Base-by-base conservation (phyloP, 495 filamentous ascomycete genomes). In the Cairneyella variabilis region DNA sequence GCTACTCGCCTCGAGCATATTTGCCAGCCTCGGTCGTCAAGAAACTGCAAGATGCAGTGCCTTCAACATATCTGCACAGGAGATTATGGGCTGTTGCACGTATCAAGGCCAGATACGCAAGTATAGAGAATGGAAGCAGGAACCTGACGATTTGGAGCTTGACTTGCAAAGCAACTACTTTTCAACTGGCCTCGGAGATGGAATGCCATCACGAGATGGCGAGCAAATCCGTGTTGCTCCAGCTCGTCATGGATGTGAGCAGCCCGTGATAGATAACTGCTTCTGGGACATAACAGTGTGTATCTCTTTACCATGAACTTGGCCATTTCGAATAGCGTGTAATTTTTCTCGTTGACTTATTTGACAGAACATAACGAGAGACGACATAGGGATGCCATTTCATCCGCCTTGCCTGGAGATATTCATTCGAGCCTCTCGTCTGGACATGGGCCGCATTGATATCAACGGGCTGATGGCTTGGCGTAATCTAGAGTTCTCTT, bases 341-440 rank as follows among this genome's bases (percentile, higher is more conserved):
- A 51, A 43, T 51, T 4, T 20, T 0, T 42, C 14, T 28, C 25
- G 38, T 11, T 18, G 7, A 20, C 44, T 55, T 6, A 54, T 36
- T 2, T 18, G 22, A 1, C 1, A 18, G 32, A 56, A 54, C 3
- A 27, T 14, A 27, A 28, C 28, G 48, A 38, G 32, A 40, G 46
- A 48, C 16, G 42, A 38, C 9, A 40, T 51, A 23, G 59, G 59
- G 6, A 57, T 69, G 62, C 69, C 67, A 0, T 67, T 71, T 34
- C 67, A 71, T 45, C 67, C 69, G 2, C 62, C 64, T 46, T 69
- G 67, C 51, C 66, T 71, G 32, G 67, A 70, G 32, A 65, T 68
- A 14, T 69, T 64, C 39, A 58, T 42, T 11, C 59, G 56, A 3
- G 54, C 64, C 26, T 65, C 64, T 21, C 56, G 56, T 39, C 3